Base-by-base conservation (phyloP, 2,329 filamentous ascomycete species). In the Fusarium albidum region DNA sequence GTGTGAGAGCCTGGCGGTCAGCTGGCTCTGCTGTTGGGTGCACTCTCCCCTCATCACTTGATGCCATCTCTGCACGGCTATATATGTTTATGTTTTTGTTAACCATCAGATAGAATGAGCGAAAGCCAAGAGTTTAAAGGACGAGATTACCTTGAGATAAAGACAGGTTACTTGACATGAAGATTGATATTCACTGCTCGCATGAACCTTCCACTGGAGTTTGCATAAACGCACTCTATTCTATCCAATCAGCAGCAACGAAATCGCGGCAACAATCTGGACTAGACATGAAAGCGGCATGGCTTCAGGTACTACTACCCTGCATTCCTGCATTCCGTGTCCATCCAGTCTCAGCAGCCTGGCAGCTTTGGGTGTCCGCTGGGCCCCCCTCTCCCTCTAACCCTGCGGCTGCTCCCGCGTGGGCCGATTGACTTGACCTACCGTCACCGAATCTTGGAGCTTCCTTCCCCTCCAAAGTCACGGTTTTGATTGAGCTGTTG, bases 341-440 rank as follows among this genome's bases (percentile, higher is more conserved):
- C n/a, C n/a, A n/a, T n/a, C n/a, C n/a, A n/a, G n/a, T n/a, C n/a
- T n/a, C n/a, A n/a, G n/a, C n/a, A n/a, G n/a, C n/a, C n/a, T n/a
- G n/a, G n/a, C n/a, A n/a, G n/a, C n/a, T n/a, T n/a, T n/a, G n/a
- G n/a, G n/a, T n/a, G n/a, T n/a, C n/a, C n/a, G n/a, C n/a, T n/a
- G n/a, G n/a, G n/a, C 13, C n/a, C 29, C 25, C 18, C 26, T n/a
- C 17, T 32, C 14, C 41, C 38, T n/a, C n/a, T n/a, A 37, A 54
- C 53, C 54, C 58, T 53, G 45, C 58, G 57, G 58, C 49, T 61
- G 53, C 59, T 61, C 53, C 58, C 58, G 57, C 41, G 35, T 61
- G 57, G 53, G 59, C 52, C 57, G 57, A 61, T 50, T 55, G 40
- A 61, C 43, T 40, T 53, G 53, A 49, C 52, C 46, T 53, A 49